Percentiles rank a stretch among this genome's conserved stretches.
These are phyloP conservation scores for Juglanconis oblonga DNA, from an alignment of 2,329 filamentous ascomycete species.

Conservation along the genomic window DNA sequence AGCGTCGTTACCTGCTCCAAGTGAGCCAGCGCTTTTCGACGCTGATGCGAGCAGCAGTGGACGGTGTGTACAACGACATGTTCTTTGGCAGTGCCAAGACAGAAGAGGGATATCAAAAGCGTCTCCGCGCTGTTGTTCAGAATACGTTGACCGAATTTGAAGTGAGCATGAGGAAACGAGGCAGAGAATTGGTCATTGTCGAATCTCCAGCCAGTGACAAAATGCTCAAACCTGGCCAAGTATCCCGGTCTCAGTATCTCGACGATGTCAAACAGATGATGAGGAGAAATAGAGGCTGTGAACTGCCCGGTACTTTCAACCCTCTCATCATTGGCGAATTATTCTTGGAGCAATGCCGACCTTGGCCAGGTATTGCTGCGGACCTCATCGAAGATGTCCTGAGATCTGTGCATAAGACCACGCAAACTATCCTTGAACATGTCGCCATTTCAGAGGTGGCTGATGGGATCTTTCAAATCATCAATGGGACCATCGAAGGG, in stretches of 20 bases:
- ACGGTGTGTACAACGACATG: slow-evolving; percentile 25
- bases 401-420: slow-evolving; percentile 17
- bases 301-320: slow-evolving; percentile 34
- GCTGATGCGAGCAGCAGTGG: slow-evolving; percentile 24
- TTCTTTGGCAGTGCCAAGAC: slow-evolving; percentile 22
- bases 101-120: slow-evolving; percentile 33
- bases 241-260: slow-evolving; percentile 19
- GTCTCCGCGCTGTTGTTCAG: slow-evolving; percentile 54
- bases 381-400: slow-evolving; percentile 21
- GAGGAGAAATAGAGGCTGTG: slow-evolving; percentile 27
- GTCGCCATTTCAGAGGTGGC: slow-evolving; percentile 12
- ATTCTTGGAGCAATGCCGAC: slow-evolving; percentile 30
- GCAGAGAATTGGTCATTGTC: slow-evolving; percentile 37
- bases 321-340: slow-evolving; percentile 32
- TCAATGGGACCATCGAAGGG: slow-evolving; percentile 23
- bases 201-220: slow-evolving; percentile 10
- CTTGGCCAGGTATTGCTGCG: slow-evolving; percentile 26
- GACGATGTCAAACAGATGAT: slow-evolving; percentile 26
- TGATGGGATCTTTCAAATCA: slow-evolving; percentile 17
- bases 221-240: too few species aligned
- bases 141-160: slow-evolving; percentile 47
- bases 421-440: slow-evolving; percentile 21
- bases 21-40: slow-evolving; percentile 24
- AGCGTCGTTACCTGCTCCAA: slow-evolving; percentile 28
- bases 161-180: slow-evolving; percentile 35